Percentiles rank a stretch among this genome's conserved stretches.
phyloP scores from a whole-genome alignment of 2,329 filamentous ascomycete genomes.

The Eurotiales sp. region DNA sequence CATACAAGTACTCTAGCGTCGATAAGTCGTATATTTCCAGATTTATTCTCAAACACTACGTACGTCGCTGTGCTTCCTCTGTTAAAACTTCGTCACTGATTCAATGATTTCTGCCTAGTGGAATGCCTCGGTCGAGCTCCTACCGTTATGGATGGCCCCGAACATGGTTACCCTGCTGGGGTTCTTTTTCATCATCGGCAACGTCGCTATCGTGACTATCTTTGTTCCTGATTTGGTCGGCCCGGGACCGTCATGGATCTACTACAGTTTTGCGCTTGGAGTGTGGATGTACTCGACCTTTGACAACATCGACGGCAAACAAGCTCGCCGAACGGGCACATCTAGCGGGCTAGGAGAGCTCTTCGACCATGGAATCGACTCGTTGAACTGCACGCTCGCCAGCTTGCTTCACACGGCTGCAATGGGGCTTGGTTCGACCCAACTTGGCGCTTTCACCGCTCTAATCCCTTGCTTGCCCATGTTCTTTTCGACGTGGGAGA shows the following conservation, averaged over 20 bases:
- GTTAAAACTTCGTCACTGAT: neutral
- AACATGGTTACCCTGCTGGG: slow-evolving; percentile 96
- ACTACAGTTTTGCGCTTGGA: slow-evolving; percentile 91
- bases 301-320: slow-evolving; percentile 98
- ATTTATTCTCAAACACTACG: slow-evolving; percentile 92
- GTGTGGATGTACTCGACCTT: slow-evolving; percentile 99
- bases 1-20: slow-evolving; percentile 96
- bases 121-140: slow-evolving; percentile 89
- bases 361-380: slow-evolving; percentile 98
- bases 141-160: slow-evolving; percentile 94
- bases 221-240: slow-evolving; percentile 87
- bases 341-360: slow-evolving; percentile 93
- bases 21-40: slow-evolving; percentile 92
- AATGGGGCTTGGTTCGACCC: slow-evolving; percentile 83
- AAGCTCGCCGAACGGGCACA: slow-evolving; percentile 88
- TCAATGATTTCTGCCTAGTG: slow-evolving; percentile 57
- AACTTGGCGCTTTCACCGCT: slow-evolving; percentile 84
- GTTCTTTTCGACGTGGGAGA: slow-evolving; percentile 99
- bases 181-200: slow-evolving; percentile 88
- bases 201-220: slow-evolving; percentile 70
- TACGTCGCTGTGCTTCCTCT: slow-evolving; percentile 47
- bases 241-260: slow-evolving; percentile 85
- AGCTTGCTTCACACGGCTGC: slow-evolving; percentile 87
- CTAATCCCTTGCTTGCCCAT: slow-evolving; percentile 89
- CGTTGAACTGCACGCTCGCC: slow-evolving; percentile 90